Percentiles rank a stretch among this genome's conserved stretches.
phyloP scores from a whole-genome alignment of 352 stramenopile genomes.

The Achlya hypogyna region DNA sequence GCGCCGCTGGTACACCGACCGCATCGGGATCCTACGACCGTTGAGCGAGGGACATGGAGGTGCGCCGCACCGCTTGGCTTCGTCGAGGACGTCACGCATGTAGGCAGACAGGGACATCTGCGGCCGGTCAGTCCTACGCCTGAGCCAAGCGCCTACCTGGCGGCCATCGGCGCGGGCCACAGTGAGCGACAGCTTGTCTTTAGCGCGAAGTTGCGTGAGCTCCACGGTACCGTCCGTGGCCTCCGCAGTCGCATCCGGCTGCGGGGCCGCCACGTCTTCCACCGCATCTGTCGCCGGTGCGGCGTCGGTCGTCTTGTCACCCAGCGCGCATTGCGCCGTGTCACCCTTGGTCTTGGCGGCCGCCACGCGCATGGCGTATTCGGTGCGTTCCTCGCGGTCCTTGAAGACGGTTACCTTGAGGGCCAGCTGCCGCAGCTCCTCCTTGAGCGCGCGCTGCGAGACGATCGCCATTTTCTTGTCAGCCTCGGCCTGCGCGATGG shows the following conservation, averaged over 20 bases:
- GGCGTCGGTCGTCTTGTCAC: not conserved
- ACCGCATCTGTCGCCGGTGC: not conserved
- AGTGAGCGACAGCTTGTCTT: not conserved
- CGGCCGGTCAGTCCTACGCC: not conserved
- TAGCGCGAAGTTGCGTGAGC: not conserved
- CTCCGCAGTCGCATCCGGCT: not conserved
- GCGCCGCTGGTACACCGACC: not conserved
- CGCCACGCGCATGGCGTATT: conserved; percentile 13
- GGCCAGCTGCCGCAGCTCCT: conserved; percentile 34
- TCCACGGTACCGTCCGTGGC: not conserved
- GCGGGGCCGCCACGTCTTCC: not conserved
- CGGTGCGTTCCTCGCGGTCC: conserved; percentile 23
- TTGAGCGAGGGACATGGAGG: not conserved
- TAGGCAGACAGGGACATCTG: conserved; percentile 15
- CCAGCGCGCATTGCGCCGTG: not conserved
- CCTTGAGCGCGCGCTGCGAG: conserved; percentile 29
- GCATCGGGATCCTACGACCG: conserved; percentile 7
- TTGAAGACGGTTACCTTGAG: conserved; percentile 47
- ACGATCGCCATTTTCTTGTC: conserved; percentile 25
- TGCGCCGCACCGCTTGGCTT: not conserved
- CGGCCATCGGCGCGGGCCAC: conserved; percentile 2
- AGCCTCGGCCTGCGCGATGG: conserved; percentile 26
- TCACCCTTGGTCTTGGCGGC: conserved; percentile 13
- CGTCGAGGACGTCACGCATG: conserved; percentile 17
- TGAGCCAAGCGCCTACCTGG: not conserved